phyloP scores from a whole-genome alignment of 495 filamentous ascomycete species.

The Aspergillus sclerotiicarbonarius region DNA sequence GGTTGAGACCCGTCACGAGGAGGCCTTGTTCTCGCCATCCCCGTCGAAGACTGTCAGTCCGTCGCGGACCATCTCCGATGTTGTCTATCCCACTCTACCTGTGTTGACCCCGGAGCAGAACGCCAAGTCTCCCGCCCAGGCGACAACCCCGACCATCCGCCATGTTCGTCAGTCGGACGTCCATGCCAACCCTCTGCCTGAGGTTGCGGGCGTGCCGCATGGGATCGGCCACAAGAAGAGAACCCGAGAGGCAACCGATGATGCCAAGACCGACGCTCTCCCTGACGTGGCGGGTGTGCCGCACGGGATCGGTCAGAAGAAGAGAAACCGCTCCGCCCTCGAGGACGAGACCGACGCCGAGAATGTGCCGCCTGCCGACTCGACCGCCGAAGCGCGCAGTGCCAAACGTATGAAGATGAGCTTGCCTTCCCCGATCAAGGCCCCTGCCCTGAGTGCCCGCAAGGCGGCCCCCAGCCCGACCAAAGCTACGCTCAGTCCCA shows the following conservation, averaged over 20 bases:
- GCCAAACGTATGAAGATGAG: slow-evolving; percentile 45
- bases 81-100: slow-evolving; percentile 46
- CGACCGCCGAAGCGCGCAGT: slow-evolving; percentile 37
- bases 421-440: slow-evolving; percentile 35
- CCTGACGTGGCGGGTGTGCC: slow-evolving; percentile 49
- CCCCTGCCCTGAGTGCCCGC: slow-evolving; percentile 34
- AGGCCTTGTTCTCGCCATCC: slow-evolving; percentile 39
- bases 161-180: slow-evolving; percentile 35
- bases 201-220: slow-evolving; percentile 54
- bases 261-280: slow-evolving; percentile 23
- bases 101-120: slow-evolving; percentile 37
- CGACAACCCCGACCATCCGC: slow-evolving; percentile 32
- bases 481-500: slow-evolving; percentile 13
- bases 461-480: slow-evolving; percentile 32
- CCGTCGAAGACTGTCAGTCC: slow-evolving; percentile 37
- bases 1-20: slow-evolving; percentile 44
- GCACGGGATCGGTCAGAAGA: slow-evolving; percentile 74
- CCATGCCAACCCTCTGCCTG: slow-evolving; percentile 19
- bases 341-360: slow-evolving; percentile 40
- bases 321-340: slow-evolving; percentile 57
- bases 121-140: slow-evolving; percentile 4
- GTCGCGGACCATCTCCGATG: slow-evolving; percentile 29
- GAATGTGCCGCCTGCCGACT: slow-evolving; percentile 40
- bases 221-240: slow-evolving; percentile 75
- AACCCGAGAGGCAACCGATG: slow-evolving; percentile 39